Conservation (phyloP, 495 filamentous ascomycete genomes). For the Bathelium albidoporum region DNA sequence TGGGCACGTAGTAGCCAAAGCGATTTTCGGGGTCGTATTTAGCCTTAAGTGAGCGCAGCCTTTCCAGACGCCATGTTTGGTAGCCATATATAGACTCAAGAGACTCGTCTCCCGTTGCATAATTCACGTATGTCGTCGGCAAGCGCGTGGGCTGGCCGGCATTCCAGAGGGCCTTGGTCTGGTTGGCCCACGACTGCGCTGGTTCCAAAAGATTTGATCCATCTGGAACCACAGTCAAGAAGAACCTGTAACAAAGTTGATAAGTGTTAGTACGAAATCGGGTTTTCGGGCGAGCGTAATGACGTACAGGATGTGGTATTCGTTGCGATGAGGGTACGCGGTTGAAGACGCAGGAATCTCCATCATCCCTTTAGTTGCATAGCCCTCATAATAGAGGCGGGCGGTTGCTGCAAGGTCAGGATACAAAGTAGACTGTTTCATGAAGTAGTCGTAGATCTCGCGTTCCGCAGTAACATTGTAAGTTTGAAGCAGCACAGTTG, state of each 20-base stretch:
- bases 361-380: slow-evolving; percentile 28
- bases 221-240: not conserved
- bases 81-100: slow-evolving; percentile 37
- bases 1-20: slow-evolving; percentile 7
- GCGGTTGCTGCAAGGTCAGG: not conserved
- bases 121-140: slow-evolving; percentile 39
- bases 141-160: not conserved
- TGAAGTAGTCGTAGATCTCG: not conserved
- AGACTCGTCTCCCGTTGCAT: slow-evolving; percentile 37
- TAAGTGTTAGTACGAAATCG: not conserved
- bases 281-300: not conserved
- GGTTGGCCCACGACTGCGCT: not conserved
- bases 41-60: slow-evolving; percentile 31
- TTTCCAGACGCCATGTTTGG: slow-evolving; percentile 36
- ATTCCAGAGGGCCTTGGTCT: not conserved
- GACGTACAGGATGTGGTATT: not conserved
- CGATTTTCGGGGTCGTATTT: slow-evolving; percentile 32
- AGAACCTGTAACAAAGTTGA: not conserved
- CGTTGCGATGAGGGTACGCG: slow-evolving; percentile 31
- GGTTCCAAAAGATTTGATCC: not conserved
- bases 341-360: slow-evolving; percentile 21
- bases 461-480: slow-evolving; percentile 2
- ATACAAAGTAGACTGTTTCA: not conserved
- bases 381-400: slow-evolving; percentile 35
- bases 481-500: not conserved